Percentiles rank a stretch among this genome's conserved stretches.
phyloP scores from a whole-genome alignment of 768 basidiomycete genomes.

The Amanita brunnescens region DNA sequence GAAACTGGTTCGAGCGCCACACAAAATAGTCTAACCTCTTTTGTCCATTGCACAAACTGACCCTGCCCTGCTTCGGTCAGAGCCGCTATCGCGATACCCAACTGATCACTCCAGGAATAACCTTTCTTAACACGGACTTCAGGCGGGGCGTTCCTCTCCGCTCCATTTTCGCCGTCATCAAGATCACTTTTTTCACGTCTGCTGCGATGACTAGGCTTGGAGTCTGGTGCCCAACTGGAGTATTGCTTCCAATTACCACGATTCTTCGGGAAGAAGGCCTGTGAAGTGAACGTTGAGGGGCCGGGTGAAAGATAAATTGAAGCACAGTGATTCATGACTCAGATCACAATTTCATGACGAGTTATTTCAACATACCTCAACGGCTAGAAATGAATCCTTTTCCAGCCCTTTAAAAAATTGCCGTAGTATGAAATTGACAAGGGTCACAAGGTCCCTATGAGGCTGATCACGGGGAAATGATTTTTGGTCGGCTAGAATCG shows the following conservation, averaged over 20 bases:
- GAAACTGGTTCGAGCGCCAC: neutral
- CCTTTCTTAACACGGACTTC: slow-evolving; percentile 84
- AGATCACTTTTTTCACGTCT: slow-evolving; percentile 25
- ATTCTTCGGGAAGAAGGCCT: slow-evolving; percentile 90
- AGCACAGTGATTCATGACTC: slow-evolving; percentile 1
- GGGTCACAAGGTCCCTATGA: slow-evolving; percentile 71
- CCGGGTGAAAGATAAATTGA: slow-evolving; percentile 1
- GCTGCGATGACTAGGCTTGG: slow-evolving; percentile 25
- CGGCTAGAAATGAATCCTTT: slow-evolving; percentile 77
- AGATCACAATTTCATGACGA: neutral
- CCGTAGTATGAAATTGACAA: slow-evolving; percentile 82
- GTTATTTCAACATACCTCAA: slow-evolving; percentile 57
- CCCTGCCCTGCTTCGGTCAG: slow-evolving; percentile 59
- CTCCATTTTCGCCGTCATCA: neutral
- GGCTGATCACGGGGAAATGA: slow-evolving; percentile 72
- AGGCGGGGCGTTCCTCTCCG: slow-evolving; percentile 29
- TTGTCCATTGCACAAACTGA: slow-evolving; percentile 69
- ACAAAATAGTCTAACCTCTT: slow-evolving; percentile 42
- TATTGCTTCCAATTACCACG: slow-evolving; percentile 79
- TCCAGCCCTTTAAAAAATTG: slow-evolving; percentile 91
- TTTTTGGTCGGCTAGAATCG: slow-evolving; percentile 74
- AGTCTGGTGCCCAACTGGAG: slow-evolving; percentile 66
- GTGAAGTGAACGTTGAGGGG: neutral
- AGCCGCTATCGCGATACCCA: slow-evolving; percentile 76
- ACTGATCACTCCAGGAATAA: slow-evolving; percentile 81